Evolutionary conservation across 148 eudicot genomes (phyloP).

Genomic region (Persicaria maculosa): DNA sequence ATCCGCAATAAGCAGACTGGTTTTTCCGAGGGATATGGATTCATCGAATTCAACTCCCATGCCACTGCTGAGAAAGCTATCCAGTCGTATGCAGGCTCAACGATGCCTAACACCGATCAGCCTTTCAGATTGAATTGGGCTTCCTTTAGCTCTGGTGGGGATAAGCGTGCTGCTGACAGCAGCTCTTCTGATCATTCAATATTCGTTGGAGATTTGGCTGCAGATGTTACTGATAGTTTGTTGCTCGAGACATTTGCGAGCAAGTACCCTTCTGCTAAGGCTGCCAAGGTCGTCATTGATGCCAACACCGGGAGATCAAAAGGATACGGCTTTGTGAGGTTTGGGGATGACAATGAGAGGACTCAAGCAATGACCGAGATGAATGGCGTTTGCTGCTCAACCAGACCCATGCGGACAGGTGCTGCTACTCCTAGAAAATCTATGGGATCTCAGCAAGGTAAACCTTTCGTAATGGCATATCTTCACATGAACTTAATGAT

Average conservation of each 20-base stretch:
- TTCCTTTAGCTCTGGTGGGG: conserved; percentile 89
- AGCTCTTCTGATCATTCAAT: conserved; percentile 82
- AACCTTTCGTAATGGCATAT: background rate
- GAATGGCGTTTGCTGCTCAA: conserved; percentile 84
- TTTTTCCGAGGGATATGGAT: conserved; percentile 88
- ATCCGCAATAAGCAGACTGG: conserved; percentile 91
- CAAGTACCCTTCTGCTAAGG: conserved; percentile 86
- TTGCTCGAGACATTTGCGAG: conserved; percentile 70
- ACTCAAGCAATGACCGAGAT: conserved; percentile 87
- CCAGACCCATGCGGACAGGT: conserved; percentile 93
- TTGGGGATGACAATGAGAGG: conserved; percentile 89
- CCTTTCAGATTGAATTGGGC: conserved; percentile 95
- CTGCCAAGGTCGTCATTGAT: conserved; percentile 92
- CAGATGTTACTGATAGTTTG: conserved; percentile 82
- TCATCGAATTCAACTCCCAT: conserved; percentile 73
- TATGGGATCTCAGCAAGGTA: conserved; percentile 72
- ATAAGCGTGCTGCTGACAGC: conserved; percentile 61
- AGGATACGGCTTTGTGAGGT: conserved; percentile 95
- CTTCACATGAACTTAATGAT: background rate
- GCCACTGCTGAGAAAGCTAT: conserved; percentile 73
- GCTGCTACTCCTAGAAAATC: conserved; percentile 94
- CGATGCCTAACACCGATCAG: conserved; percentile 82
- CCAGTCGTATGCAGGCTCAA: conserved; percentile 38
- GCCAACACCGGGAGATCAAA: conserved; percentile 90
- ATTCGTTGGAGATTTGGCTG: conserved; percentile 92